phyloP scores from a whole-genome alignment of 805 yeast genomes.

The Debaryomyces tyrocola region DNA sequence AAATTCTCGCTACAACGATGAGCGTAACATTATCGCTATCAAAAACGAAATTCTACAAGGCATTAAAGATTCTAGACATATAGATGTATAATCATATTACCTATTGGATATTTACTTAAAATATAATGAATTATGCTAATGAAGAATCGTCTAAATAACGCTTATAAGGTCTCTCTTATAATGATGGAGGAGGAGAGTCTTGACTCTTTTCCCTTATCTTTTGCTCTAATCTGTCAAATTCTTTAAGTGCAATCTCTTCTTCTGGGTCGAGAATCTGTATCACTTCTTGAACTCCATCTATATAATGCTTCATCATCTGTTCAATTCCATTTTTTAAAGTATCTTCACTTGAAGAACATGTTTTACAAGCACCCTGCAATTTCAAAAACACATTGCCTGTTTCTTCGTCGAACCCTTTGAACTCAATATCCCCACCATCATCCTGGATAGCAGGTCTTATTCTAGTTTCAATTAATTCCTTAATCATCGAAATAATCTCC shows the following conservation, averaged over 20 bases:
- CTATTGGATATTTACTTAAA: too few species aligned
- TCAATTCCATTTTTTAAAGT: conserved; percentile 95
- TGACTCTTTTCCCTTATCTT: conserved; percentile 22
- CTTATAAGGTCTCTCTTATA: neutral
- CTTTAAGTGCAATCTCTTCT: conserved; percentile 77
- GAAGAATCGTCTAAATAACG: too few species aligned
- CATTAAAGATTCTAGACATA: conserved; percentile 4
- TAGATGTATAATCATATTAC: neutral
- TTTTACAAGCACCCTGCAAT: conserved; percentile 93
- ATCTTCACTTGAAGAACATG: conserved; percentile 87
- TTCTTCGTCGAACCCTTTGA: conserved; percentile 79
- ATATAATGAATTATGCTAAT: too few species aligned
- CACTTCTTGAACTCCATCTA: conserved; percentile 90
- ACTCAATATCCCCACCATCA: conserved; percentile 89
- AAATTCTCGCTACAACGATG: conserved; percentile 22
- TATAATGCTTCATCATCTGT: conserved; percentile 94
- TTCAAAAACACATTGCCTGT: conserved; percentile 86
- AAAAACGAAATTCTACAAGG: conserved; percentile 16
- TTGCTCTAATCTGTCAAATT: conserved; percentile 81
- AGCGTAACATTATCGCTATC: conserved; percentile 9
- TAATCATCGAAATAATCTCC: conserved; percentile 85
- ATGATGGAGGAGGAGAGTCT: conserved; percentile 22
- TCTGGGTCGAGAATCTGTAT: conserved; percentile 77
- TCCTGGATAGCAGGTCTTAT: conserved; percentile 84
- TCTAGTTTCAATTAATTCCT: conserved; percentile 89